These are phyloP conservation scores for Gracilaria caudata DNA, from an alignment of 23 red algal genomes.

Conservation along the genomic window DNA sequence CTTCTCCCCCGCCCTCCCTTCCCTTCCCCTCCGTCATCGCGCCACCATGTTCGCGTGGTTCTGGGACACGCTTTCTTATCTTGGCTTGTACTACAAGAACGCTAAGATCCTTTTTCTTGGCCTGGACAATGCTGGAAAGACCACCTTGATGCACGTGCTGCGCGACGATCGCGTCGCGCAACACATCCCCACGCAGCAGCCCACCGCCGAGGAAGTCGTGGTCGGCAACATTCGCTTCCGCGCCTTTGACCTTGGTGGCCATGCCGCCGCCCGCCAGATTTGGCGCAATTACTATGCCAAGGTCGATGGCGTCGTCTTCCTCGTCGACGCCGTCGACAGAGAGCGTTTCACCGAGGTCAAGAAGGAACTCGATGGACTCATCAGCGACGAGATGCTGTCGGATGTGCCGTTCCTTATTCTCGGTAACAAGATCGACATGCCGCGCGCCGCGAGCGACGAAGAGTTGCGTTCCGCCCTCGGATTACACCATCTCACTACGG, in stretches of 20 bases:
- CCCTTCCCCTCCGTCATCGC: not conserved
- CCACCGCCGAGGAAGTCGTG: conserved; percentile 96
- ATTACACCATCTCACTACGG: conserved; percentile 96
- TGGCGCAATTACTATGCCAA: conserved; percentile 99
- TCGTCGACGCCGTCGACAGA: conserved; percentile 94
- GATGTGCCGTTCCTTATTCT: conserved; percentile 99
- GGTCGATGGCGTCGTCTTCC: conserved; percentile 96
- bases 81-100: conserved; percentile 98
- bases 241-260: conserved; percentile 97
- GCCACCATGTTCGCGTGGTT: conserved; percentile 95
- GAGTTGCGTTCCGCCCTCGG: conserved; percentile 93
- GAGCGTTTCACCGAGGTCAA: conserved; percentile 95
- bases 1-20: not conserved
- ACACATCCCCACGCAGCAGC: conserved; percentile 96
- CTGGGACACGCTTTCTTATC: conserved; percentile 94
- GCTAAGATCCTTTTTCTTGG: conserved; percentile 99
- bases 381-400: conserved; percentile 89
- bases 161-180: conserved; percentile 90
- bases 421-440: conserved; percentile 99
- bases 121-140: conserved; percentile 99
- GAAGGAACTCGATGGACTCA: conserved; percentile 88
- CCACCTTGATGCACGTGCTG: conserved; percentile 97
- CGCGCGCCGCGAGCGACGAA: conserved; percentile 89
- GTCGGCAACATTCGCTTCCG: conserved; percentile 95
- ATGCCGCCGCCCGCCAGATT: conserved; percentile 93